Percentiles rank a stretch among this genome's conserved stretches.
Evolutionary conservation across 257 asterid species (phyloP).

Genomic region (Solanum stenotomum): DNA sequence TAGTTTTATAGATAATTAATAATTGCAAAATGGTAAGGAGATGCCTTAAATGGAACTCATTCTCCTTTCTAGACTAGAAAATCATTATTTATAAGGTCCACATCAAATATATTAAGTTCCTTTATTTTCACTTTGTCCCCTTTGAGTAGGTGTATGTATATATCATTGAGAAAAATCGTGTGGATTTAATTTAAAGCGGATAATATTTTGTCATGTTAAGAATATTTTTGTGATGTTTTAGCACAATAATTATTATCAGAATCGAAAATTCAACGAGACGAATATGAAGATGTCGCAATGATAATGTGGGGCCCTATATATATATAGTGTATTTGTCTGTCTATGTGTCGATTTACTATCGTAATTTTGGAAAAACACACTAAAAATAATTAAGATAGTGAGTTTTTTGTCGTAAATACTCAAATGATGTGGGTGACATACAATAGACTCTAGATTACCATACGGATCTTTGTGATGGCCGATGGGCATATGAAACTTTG

Average conservation of each 20-base stretch:
- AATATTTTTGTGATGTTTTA: neutral
- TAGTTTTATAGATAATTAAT: neutral
- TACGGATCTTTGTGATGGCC: neutral
- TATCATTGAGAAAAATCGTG: neutral
- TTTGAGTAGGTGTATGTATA: neutral
- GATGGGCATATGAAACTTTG: neutral
- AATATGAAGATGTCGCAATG: neutral
- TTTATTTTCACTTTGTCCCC: neutral
- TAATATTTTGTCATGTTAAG: neutral
- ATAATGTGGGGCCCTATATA: neutral
- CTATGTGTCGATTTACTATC: neutral
- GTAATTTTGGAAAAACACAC: neutral
- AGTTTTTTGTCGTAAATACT: neutral
- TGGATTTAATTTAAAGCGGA: neutral
- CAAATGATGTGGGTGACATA: neutral
- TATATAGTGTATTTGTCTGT: neutral
- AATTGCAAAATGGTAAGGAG: neutral
- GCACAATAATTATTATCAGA: neutral
- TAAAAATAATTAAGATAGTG: neutral
- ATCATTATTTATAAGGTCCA: neutral
- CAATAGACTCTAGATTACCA: fast-evolving
- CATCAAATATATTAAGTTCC: neutral
- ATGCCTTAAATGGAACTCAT: neutral
- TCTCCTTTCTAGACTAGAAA: neutral
- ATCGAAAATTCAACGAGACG: fast-evolving